These are phyloP conservation scores for Beauveria brongniartii DNA, from an alignment of 2,329 filamentous ascomycete genomes.

Conservation along the genomic window DNA sequence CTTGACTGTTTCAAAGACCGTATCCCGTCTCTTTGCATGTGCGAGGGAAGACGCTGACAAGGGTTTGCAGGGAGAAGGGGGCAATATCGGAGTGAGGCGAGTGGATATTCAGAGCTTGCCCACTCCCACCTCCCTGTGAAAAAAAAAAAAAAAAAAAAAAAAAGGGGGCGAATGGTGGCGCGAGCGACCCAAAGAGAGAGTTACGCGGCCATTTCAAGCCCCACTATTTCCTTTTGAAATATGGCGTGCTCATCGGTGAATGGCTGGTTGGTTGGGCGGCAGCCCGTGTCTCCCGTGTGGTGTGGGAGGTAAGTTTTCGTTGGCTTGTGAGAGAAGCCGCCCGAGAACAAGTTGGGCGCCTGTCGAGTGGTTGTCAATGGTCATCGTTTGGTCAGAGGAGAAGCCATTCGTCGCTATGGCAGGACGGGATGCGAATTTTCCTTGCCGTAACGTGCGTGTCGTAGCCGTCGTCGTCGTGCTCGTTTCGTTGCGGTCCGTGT, in stretches of 20 bases:
- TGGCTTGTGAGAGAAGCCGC: not conserved
- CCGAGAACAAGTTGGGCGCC: not conserved
- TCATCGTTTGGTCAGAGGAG: not conserved
- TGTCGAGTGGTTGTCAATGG: not conserved
- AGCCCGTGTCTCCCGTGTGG: not conserved
- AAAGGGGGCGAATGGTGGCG: slow-evolving; percentile 8
- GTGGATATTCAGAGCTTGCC: slow-evolving; percentile 11
- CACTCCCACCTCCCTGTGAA: not conserved
- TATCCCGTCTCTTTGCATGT: slow-evolving; percentile 13
- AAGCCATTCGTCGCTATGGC: not conserved
- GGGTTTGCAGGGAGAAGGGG: slow-evolving; percentile 14
- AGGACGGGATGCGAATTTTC: not conserved
- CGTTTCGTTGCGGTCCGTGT: not conserved
- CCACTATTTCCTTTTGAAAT: slow-evolving; percentile 9
- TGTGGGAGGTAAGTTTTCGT: not conserved
- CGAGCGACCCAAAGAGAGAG: not conserved
- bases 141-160: not conserved
- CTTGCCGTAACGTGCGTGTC: not conserved
- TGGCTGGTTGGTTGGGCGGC: not conserved
- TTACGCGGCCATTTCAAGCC: slow-evolving; percentile 10
- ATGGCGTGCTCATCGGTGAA: not conserved
- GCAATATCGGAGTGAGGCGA: slow-evolving; percentile 19
- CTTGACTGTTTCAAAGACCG: slow-evolving; percentile 15
- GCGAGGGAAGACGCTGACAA: slow-evolving; percentile 15
- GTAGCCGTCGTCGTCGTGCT: not conserved